Base-by-base conservation (phyloP, 257 asterid genomes). In the Ilex aquifolium region DNA sequence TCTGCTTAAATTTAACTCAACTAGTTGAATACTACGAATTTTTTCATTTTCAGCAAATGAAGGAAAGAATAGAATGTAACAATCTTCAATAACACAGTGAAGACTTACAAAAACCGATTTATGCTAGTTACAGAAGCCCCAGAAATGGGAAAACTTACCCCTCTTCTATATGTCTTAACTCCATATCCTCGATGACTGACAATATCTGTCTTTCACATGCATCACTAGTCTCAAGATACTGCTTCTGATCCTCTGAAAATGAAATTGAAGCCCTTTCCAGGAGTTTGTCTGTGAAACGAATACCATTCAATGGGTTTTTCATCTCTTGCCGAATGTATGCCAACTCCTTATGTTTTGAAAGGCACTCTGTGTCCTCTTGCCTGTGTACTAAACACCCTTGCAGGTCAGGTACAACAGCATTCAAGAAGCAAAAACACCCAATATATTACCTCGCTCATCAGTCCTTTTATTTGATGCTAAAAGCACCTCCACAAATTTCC, bases 181-280 rank as follows among this genome's bases (percentile, higher is more conserved):
- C 71, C 17, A 69, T 31, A 36, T 81, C 65, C 62, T 83, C 69
- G 16, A 88, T 76, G 49, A 87, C 57, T 54, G 88, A 76, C 44
- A 74, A 58, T 59, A 88, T 79, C 70, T 85, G 96, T 53, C 83
- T 77, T 70, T 78, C 96, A 73, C 91, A 85, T 44, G 94, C 85
- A 71, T 68, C 67, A 44, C 89, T 79, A 29, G 93, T 81, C 68
- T 83, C 83, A 13, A 85, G 77, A 69, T 69, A 70, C 59, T 76
- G 83, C 66, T 74, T 85, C 70, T 88, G 91, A 60, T 70, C 71
- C 15, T 75, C 81, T 10, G 91, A 72, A 73, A 65, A 48, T 46
- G 91, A 72, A 73, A 65, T 52, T 46, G 57, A 42, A 6, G 83
- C 74, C 30, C 73, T 67, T 73, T 73, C 80, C 65, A 88, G 72